A percentile compares a stretch with the other conserved stretches of the same genome.
Conservation (phyloP, 371 early-diverging fungal genomes). For the Lichtheimia ramosa region DNA sequence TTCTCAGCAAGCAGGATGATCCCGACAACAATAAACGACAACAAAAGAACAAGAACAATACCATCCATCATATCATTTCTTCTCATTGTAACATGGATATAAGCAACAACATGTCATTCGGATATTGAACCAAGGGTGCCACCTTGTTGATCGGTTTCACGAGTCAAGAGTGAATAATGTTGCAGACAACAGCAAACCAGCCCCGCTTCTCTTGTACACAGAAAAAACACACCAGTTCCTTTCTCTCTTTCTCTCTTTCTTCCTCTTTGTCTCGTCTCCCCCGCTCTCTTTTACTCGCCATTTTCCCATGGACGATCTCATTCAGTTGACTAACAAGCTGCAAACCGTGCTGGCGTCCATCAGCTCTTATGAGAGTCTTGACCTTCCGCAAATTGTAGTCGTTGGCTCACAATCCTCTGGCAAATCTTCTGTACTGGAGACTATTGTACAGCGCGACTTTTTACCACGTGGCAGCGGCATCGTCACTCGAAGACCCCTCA, state of each 20-base stretch:
- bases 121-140: too few relatives aligned
- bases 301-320: conserved; percentile 57
- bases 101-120: too few relatives aligned
- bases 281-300: background rate
- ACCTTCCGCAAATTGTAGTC: conserved; percentile 91
- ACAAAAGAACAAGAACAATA: too few relatives aligned
- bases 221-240: too few relatives aligned
- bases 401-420: conserved; percentile 90
- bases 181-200: too few relatives aligned
- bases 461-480: conserved; percentile 92
- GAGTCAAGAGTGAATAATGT: too few relatives aligned
- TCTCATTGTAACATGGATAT: too few relatives aligned
- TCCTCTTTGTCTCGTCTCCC: background rate
- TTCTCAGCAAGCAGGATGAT: too few relatives aligned
- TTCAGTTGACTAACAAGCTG: conserved; percentile 89
- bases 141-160: too few relatives aligned
- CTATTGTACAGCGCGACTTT: conserved; percentile 89
- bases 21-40: too few relatives aligned
- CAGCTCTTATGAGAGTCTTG: conserved; percentile 77
- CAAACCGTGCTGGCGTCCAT: conserved; percentile 91
- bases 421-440: conserved; percentile 93
- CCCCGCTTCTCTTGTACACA: too few relatives aligned
- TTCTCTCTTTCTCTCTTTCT: background rate
- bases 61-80: too few relatives aligned
- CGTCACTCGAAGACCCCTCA: conserved; percentile 90